Percentiles rank a stretch among this genome's conserved stretches.
These are phyloP conservation scores for Rhododendron kiyosumense DNA, from an alignment of 148 eudicot species.

Conservation along the genomic window DNA sequence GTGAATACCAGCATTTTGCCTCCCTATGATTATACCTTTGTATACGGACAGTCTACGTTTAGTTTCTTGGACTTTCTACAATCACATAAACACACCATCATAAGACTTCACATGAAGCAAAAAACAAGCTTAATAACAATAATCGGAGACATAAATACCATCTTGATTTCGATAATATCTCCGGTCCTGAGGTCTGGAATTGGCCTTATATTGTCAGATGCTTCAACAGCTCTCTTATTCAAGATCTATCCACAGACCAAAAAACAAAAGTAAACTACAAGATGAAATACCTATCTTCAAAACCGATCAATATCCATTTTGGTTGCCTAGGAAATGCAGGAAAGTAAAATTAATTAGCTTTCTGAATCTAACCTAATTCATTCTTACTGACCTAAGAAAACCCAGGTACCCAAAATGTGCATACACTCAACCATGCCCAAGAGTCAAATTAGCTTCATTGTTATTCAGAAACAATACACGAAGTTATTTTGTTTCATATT, in stretches of 20 bases:
- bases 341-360: background rate
- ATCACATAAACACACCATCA: conserved; percentile 4
- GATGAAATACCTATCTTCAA: background rate
- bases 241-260: conserved; percentile 38
- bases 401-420: background rate
- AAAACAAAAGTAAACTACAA: background rate
- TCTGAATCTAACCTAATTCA: background rate
- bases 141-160: conserved; percentile 38
- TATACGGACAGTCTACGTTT: conserved; percentile 69
- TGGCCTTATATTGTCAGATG: conserved; percentile 49
- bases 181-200: conserved; percentile 80
- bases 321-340: background rate
- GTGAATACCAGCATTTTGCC: conserved; percentile 96
- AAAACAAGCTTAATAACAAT: background rate
- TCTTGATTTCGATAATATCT: conserved; percentile 73
- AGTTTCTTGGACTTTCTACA: conserved; percentile 79
- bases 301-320: background rate
- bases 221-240: conserved; percentile 83
- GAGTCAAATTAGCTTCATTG: background rate
- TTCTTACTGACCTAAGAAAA: background rate
- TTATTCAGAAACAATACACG: background rate
- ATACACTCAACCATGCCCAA: background rate
- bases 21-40: conserved; percentile 85
- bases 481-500: background rate
- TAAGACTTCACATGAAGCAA: background rate